A percentile compares a stretch with the other conserved stretches of the same genome.
phyloP scores from a whole-genome alignment of 139 green algal genomes.

The Chlorella vulgaris region DNA sequence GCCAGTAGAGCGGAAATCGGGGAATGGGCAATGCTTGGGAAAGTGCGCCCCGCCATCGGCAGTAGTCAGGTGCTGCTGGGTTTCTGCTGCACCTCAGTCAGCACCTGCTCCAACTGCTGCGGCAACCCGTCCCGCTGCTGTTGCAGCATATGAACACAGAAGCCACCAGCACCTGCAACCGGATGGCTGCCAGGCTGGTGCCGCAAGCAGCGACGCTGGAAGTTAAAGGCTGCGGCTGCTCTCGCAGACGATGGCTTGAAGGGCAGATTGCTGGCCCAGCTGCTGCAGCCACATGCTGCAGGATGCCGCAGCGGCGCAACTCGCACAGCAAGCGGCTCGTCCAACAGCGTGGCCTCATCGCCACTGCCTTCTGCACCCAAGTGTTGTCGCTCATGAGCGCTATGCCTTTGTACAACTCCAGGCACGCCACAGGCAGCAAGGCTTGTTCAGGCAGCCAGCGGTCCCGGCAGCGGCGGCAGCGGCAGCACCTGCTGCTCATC shows the following conservation, averaged over 20 bases:
- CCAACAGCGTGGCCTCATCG: neutral
- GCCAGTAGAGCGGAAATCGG: too few species aligned
- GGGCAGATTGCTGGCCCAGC: constrained; percentile 10
- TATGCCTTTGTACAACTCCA: neutral
- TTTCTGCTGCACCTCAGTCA: too few species aligned
- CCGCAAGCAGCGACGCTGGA: neutral
- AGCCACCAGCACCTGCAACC: neutral
- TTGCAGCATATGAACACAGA: constrained; percentile 6
- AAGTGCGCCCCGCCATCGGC: too few species aligned
- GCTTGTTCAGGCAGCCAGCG: too few species aligned
- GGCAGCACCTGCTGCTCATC: too few species aligned
- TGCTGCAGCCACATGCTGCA: neutral
- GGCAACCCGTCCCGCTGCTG: constrained; percentile 22
- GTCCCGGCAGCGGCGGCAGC: too few species aligned
- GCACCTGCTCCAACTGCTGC: neutral
- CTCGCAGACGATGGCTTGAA: constrained; percentile 9
- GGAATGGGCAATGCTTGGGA: too few species aligned
- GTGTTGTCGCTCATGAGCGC: neutral
- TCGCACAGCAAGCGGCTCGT: constrained; percentile 9
- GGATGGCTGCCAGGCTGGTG: neutral
- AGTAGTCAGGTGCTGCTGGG: too few species aligned
- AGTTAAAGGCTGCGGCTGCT: neutral
- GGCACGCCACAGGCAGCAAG: too few species aligned
- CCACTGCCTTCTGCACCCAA: neutral
- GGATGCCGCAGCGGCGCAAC: constrained; percentile 1